These are phyloP conservation scores for Claviceps digitariae DNA, from an alignment of 2,329 filamentous ascomycete genomes.

Conservation along the genomic window DNA sequence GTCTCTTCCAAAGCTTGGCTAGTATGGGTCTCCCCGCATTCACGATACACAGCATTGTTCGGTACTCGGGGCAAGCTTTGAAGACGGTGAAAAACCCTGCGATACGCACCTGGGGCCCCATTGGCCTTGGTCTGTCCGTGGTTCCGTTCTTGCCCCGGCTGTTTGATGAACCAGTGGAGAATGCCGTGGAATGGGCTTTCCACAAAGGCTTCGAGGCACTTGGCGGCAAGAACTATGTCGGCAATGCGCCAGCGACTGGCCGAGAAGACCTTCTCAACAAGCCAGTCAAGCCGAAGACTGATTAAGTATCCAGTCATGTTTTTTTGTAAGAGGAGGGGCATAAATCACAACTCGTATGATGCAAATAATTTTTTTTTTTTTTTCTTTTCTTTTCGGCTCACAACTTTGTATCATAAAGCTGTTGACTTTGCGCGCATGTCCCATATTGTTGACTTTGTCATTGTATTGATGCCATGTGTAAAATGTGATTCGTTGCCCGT, in stretches of 20 bases:
- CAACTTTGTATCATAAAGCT: background rate
- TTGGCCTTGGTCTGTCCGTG: constrained; percentile 64
- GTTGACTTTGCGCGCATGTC: background rate
- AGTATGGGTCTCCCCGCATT: constrained; percentile 91
- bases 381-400: background rate
- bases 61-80: constrained; percentile 76
- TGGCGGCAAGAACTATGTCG: constrained; percentile 48
- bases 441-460: no score
- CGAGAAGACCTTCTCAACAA: constrained; percentile 27
- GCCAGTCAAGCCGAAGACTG: constrained; percentile 32
- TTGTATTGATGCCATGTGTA: background rate
- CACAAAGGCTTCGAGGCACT: constrained; percentile 65
- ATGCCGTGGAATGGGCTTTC: constrained; percentile 82
- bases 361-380: background rate
- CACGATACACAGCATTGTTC: constrained; percentile 85
- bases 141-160: constrained; percentile 75
- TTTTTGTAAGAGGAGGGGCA: background rate
- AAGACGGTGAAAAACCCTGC: constrained; percentile 65
- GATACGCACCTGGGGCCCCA: constrained; percentile 76
- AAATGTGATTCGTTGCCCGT: background rate
- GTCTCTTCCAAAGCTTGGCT: constrained; percentile 78
- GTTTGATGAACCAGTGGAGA: constrained; percentile 87
- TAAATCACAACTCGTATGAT: constrained; percentile 6
- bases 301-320: constrained; percentile 14
- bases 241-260: constrained; percentile 39